phyloP scores from a whole-genome alignment of 768 basidiomycete genomes.

The Termitomyces sp. region DNA sequence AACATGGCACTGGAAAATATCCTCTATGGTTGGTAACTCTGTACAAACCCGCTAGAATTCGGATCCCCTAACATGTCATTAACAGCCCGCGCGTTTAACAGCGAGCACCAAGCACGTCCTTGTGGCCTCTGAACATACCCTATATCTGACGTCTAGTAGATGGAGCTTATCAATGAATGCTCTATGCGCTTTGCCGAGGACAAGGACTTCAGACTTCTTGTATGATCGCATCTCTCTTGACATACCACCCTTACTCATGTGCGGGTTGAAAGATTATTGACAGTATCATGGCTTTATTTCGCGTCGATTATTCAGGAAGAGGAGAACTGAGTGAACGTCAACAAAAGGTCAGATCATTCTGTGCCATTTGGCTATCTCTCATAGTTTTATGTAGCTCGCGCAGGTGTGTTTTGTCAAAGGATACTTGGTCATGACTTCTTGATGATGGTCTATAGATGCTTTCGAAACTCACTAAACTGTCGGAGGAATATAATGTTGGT shows the following conservation, averaged over 20 bases:
- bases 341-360: conserved; percentile 58
- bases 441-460: conserved; percentile 59
- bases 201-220: conserved; percentile 75
- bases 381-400: conserved; percentile 56
- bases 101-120: conserved; percentile 75
- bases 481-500: conserved; percentile 86
- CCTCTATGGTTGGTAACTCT: conserved; percentile 76
- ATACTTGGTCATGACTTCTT: background rate
- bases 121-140: background rate
- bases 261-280: conserved; percentile 70
- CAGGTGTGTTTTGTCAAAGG: conserved; percentile 46
- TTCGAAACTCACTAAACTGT: conserved; percentile 84
- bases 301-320: conserved; percentile 89
- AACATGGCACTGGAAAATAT: conserved; percentile 86
- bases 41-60: background rate
- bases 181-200: conserved; percentile 88
- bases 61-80: conserved; percentile 10
- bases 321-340: conserved; percentile 94
- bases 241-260: conserved; percentile 8
- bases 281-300: conserved; percentile 96
- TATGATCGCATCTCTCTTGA: conserved; percentile 19
- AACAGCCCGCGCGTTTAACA: conserved; percentile 84
- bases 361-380: conserved; percentile 11
- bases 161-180: conserved; percentile 90
- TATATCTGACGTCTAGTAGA: conserved; percentile 36